phyloP scores from a whole-genome alignment of 352 stramenopile genomes.

The Pythium apleroticum region DNA sequence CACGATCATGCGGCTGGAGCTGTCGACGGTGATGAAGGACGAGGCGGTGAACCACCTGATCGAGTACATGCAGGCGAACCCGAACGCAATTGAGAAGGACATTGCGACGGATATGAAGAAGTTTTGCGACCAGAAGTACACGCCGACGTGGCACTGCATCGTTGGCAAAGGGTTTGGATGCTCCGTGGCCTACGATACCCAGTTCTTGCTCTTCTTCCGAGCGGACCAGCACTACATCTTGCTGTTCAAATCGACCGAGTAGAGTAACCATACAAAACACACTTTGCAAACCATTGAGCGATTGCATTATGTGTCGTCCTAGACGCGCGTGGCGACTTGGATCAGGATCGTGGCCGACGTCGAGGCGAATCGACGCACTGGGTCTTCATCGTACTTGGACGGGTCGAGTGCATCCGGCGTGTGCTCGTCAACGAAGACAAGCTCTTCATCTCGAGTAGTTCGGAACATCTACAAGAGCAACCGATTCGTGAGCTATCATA shows the following conservation, averaged over 20 bases:
- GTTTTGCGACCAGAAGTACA: conserved; percentile 98
- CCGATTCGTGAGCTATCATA: neutral
- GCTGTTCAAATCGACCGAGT: conserved; percentile 84
- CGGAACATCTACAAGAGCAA: conserved; percentile 64
- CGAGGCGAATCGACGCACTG: conserved; percentile 53
- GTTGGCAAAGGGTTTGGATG: conserved; percentile 88
- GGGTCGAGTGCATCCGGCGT: conserved; percentile 46
- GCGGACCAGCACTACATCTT: conserved; percentile 83
- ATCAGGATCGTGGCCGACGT: conserved; percentile 59
- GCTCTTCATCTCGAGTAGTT: conserved; percentile 63
- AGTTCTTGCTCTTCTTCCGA: conserved; percentile 87
- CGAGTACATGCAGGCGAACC: conserved; percentile 39
- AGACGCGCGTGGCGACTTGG: conserved; percentile 26
- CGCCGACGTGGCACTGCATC: conserved; percentile 95
- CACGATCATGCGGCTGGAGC: conserved; percentile 59
- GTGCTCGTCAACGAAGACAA: conserved; percentile 64
- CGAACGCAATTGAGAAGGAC: conserved; percentile 87
- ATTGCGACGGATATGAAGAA: conserved; percentile 99
- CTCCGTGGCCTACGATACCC: conserved; percentile 90
- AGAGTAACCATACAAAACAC: conserved; percentile 13
- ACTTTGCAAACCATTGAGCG: conserved; percentile 2
- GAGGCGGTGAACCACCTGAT: conserved; percentile 53
- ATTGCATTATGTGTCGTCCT: neutral
- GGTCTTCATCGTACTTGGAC: conserved; percentile 37
- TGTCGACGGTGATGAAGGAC: conserved; percentile 70